These are phyloP conservation scores for Vicia villosa DNA, from an alignment of 306 rosid genomes.

Conservation along the genomic window DNA sequence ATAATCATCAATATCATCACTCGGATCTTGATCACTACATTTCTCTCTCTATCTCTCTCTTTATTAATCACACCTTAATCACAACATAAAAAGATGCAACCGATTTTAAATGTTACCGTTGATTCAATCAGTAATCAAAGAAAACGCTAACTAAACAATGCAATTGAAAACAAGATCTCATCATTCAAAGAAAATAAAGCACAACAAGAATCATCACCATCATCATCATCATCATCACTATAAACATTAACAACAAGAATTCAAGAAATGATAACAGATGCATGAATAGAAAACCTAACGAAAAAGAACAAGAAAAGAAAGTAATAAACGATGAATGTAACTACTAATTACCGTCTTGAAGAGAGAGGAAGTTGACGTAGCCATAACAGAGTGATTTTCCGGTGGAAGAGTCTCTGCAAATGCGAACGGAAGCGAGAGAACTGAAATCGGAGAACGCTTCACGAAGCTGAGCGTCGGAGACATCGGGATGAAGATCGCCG, in stretches of 20 bases:
- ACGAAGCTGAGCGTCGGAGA: conserved; percentile 51
- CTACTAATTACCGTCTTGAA: conserved; percentile 58
- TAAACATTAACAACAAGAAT: not conserved
- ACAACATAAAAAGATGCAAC: not conserved
- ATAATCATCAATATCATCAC: too few species aligned
- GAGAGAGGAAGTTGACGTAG: conserved; percentile 67
- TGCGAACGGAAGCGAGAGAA: conserved; percentile 58
- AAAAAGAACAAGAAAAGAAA: not conserved
- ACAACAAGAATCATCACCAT: not conserved
- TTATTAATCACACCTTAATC: too few species aligned
- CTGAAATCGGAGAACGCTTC: conserved; percentile 63
- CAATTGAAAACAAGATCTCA: conserved; percentile 19
- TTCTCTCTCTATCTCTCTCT: too few species aligned
- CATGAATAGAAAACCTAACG: conserved; percentile 7
- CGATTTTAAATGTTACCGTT: not conserved
- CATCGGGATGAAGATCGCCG: conserved; percentile 75
- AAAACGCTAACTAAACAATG: conserved; percentile 1
- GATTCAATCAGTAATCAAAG: not conserved
- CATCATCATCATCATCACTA: not conserved
- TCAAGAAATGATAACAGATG: not conserved
- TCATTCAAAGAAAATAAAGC: not conserved
- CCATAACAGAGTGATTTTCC: conserved; percentile 83
- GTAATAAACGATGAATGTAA: not conserved
- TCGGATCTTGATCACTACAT: too few species aligned
- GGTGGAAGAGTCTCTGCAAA: conserved; percentile 61